Conservation (phyloP, 805 yeast genomes). For the Yamadazyma ubonensis region DNA sequence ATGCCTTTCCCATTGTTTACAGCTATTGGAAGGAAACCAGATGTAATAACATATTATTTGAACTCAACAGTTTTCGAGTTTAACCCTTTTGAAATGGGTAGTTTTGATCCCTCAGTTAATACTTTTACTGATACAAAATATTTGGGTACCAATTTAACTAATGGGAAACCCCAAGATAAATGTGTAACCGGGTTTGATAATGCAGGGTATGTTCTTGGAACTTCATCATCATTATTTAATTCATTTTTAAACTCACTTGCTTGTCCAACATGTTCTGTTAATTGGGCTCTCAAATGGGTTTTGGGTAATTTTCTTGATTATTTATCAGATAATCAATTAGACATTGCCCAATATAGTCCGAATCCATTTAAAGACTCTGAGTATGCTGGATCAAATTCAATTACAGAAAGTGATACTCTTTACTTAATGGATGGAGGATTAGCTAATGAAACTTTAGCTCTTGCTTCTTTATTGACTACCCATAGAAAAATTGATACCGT, state of each 20-base stretch:
- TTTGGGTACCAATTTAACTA: conserved; percentile 32
- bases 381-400: conserved; percentile 22
- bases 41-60: conserved; percentile 26
- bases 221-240: conserved; percentile 41
- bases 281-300: conserved; percentile 24
- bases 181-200: conserved; percentile 40
- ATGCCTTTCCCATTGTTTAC: conserved; percentile 43
- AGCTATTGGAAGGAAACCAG: conserved; percentile 37
- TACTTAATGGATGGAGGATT: conserved; percentile 42
- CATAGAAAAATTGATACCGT: conserved; percentile 36
- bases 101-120: conserved; percentile 39
- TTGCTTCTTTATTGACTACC: conserved; percentile 32
- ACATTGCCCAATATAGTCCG: conserved; percentile 34
- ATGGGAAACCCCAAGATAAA: conserved; percentile 29
- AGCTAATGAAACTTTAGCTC: conserved; percentile 36
- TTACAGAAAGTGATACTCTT: conserved; percentile 26
- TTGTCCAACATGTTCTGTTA: conserved; percentile 32
- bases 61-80: conserved; percentile 42
- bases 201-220: conserved; percentile 39
- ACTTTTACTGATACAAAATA: conserved; percentile 38
- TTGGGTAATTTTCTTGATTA: conserved; percentile 23
- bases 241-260: conserved; percentile 33
- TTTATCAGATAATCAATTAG: conserved; percentile 26
- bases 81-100: conserved; percentile 44
- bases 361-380: conserved; percentile 36